phyloP scores from a whole-genome alignment of 441 rosid species.

The Pelargonium cotyledonis region DNA sequence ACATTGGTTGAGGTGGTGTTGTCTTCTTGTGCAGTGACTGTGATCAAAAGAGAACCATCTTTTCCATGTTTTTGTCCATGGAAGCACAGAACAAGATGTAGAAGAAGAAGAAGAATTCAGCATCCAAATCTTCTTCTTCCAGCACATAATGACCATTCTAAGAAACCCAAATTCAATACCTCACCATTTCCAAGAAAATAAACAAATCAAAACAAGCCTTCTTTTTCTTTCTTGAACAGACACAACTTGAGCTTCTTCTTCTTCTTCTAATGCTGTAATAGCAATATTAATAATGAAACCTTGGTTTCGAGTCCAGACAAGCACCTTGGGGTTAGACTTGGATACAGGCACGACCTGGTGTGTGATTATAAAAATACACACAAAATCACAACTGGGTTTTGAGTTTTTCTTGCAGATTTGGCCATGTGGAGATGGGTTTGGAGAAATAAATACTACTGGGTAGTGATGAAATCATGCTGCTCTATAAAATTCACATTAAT shows the following conservation, averaged over 20 bases:
- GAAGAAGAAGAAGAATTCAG: slow-evolving; percentile 8
- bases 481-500: background rate
- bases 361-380: slow-evolving; percentile 14
- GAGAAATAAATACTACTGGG: slow-evolving; percentile 43
- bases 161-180: slow-evolving; percentile 30
- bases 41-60: slow-evolving; percentile 38
- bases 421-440: slow-evolving; percentile 49
- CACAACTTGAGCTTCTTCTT: background rate
- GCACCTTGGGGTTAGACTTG: slow-evolving; percentile 20
- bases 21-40: slow-evolving; percentile 34
- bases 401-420: slow-evolving; percentile 35
- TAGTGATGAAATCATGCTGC: slow-evolving; percentile 63
- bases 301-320: slow-evolving; percentile 31
- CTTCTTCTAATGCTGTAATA: slow-evolving; percentile 26
- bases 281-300: slow-evolving; percentile 3
- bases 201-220: background rate
- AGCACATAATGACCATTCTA: slow-evolving; percentile 27
- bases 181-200: slow-evolving; percentile 40
- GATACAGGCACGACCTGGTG: slow-evolving; percentile 15
- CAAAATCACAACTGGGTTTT: too few species aligned
- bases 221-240: background rate
- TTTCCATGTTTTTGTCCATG: slow-evolving; percentile 35
- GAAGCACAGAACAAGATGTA: slow-evolving; percentile 20
- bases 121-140: slow-evolving; percentile 39
- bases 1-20: slow-evolving; percentile 23